These are phyloP conservation scores for Rhodamnia argentea DNA, from an alignment of 345 rosid genomes.

Conservation along the genomic window DNA sequence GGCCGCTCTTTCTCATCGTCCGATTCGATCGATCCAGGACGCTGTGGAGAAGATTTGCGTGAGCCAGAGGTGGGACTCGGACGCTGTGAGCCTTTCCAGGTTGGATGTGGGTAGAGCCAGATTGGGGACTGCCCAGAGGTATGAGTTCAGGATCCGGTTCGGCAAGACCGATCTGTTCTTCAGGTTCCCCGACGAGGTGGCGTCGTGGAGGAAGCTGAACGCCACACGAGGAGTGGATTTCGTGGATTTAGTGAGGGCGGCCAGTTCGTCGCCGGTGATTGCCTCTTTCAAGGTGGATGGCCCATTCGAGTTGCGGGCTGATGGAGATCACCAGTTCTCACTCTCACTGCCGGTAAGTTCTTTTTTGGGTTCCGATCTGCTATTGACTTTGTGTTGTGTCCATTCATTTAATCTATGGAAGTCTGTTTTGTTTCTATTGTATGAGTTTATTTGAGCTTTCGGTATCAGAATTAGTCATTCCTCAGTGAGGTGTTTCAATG, in stretches of 20 bases:
- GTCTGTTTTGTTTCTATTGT: neutral
- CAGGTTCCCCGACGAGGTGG: constrained; percentile 39
- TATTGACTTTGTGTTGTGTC: neutral
- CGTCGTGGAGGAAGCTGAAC: constrained; percentile 31
- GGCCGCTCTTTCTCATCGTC: neutral
- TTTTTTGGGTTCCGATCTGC: neutral
- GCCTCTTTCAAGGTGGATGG: constrained; percentile 45
- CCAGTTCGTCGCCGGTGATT: constrained; percentile 28
- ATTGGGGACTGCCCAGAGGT: constrained; percentile 31
- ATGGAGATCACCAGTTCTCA: constrained; percentile 24
- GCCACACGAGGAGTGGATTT: constrained; percentile 14
- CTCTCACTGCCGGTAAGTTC: constrained; percentile 46
- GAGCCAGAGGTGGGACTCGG: constrained; percentile 49
- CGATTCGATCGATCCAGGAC: constrained; percentile 29
- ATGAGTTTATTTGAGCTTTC: neutral
- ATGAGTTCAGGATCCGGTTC: constrained; percentile 56
- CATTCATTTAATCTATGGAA: neutral
- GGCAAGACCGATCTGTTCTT: constrained; percentile 40
- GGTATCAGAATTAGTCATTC: neutral
- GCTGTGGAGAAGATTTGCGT: constrained; percentile 45
- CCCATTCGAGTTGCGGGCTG: constrained; percentile 51
- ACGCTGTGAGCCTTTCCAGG: constrained; percentile 22
- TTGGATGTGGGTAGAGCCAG: constrained; percentile 35
- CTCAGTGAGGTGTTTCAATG: neutral
- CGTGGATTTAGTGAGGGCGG: constrained; percentile 14